Base-by-base conservation (phyloP, 2,329 filamentous ascomycete species). In the Arthrobotrys sphaeroides region DNA sequence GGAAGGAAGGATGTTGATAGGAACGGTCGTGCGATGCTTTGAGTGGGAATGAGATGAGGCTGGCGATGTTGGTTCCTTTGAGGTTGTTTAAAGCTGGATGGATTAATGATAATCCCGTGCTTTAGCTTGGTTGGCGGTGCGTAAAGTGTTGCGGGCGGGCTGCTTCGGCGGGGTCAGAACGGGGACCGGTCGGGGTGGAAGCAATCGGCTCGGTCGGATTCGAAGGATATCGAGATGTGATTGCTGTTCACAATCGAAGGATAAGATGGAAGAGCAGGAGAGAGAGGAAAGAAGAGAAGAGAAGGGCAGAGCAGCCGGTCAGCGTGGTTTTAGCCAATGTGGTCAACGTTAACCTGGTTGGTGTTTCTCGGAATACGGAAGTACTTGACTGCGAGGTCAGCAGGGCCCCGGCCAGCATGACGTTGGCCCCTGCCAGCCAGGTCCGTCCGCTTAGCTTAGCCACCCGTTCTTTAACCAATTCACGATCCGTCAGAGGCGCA, bases 11-110 rank as follows among this genome's bases (percentile, higher is more conserved):
- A 28, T 31, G 26, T 28, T 51, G 5, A 24, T 61, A 59, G n/a
- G 38, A 53, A 16, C n/a, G 43, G 49, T 33, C 5, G 20, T 70
- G 66, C 66, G 60, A 59, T 59, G 67, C 59, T 75, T 75, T 69
- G 72, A 75, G 72, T 60, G 16, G 59, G 59, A 57, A 75, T 65
- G 72, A 67, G 67, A 26, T 40, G 57, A 70, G 66, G 43, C 53
- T 60, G 65, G 26, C 59, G 65, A 42, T 69, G 53, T 60, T 61
- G 53, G 62, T 28, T 47, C n/a, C 13, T 66, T 45, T 26, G 24
- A 13, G 33, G 22, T 33, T 33, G 13, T 28, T 43, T 20, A n/a
- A 5, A n/a, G 47, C 28, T 10, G n/a, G 9, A 31, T 31, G 16
- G 26, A 28, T 33, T 61, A 72, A 64, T 57, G 67, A 57, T 72